phyloP scores from a whole-genome alignment of 768 basidiomycete species.

The Tricholoma furcatifolium region DNA sequence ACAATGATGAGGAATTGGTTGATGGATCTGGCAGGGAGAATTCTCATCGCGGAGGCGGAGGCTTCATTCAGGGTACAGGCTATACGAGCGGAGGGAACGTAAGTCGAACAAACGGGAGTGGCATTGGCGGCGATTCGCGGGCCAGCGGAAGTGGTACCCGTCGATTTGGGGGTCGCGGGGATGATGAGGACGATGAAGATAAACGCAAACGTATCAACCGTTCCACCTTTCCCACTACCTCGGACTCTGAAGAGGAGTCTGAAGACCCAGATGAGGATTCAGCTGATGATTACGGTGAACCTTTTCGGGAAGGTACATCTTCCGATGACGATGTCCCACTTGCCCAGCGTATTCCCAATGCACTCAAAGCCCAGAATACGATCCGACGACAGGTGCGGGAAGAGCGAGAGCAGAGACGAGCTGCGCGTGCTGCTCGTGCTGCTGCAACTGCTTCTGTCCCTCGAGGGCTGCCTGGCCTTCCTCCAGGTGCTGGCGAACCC shows the following conservation, averaged over 20 bases:
- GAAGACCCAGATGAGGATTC: slow-evolving; percentile 42
- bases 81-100: slow-evolving; percentile 10
- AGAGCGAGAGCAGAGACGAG: slow-evolving; percentile 59
- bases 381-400: slow-evolving; percentile 72
- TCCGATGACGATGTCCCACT: slow-evolving; percentile 83
- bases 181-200: slow-evolving; percentile 31
- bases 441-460: slow-evolving; percentile 17
- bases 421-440: slow-evolving; percentile 39
- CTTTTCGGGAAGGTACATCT: slow-evolving; percentile 22
- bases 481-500: slow-evolving; percentile 31
- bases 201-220: slow-evolving; percentile 19
- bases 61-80: slow-evolving; percentile 6
- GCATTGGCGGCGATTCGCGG: slow-evolving; percentile 20
- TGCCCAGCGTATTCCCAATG: slow-evolving; percentile 79
- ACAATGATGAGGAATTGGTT: slow-evolving; percentile 18
- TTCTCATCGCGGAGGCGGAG: slow-evolving; percentile 6
- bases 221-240: slow-evolving; percentile 32
- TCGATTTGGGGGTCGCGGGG: slow-evolving; percentile 37
- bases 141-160: slow-evolving; percentile 29
- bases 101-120: slow-evolving; percentile 19
- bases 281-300: slow-evolving; percentile 40
- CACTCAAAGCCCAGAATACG: slow-evolving; percentile 77
- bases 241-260: slow-evolving; percentile 34
- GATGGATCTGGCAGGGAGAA: slow-evolving; percentile 28
- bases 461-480: slow-evolving; percentile 34